Evolutionary conservation across 345 rosid genomes (phyloP).

Genomic region (Xanthoceras sorbifolium): DNA sequence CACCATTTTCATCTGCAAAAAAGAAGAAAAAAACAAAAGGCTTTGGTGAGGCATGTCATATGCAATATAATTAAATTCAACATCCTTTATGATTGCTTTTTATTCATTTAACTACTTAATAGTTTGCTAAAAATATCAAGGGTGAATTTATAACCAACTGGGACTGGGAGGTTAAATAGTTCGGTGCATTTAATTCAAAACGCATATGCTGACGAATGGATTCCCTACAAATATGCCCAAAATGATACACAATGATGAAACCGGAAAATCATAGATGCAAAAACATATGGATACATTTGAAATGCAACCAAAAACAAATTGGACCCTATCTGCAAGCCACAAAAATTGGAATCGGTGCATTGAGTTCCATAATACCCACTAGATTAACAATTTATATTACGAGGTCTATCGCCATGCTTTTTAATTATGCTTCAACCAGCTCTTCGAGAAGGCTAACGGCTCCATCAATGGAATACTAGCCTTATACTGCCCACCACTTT

Average conservation of each 20-base stretch:
- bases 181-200: not conserved
- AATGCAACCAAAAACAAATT: not conserved
- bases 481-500: not conserved
- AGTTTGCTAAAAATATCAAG: not conserved
- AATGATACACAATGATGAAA: not conserved
- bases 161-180: not conserved
- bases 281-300: not conserved
- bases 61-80: slow-evolving; percentile 8
- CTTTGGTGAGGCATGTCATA: slow-evolving; percentile 14
- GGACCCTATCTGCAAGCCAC: not conserved
- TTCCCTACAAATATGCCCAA: not conserved
- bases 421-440: too few species aligned
- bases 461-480: not conserved
- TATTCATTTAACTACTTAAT: not conserved
- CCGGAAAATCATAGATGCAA: not conserved
- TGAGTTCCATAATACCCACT: not conserved
- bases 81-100: not conserved
- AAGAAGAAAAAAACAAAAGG: slow-evolving; percentile 16
- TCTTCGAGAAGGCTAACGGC: not conserved
- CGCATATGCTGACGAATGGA: not conserved
- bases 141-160: not conserved
- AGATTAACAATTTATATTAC: not conserved
- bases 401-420: not conserved
- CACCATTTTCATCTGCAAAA: slow-evolving; percentile 57
- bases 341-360: not conserved